Base-by-base conservation (phyloP, 345 rosid genomes). In the Eucalyptus cloeziana region DNA sequence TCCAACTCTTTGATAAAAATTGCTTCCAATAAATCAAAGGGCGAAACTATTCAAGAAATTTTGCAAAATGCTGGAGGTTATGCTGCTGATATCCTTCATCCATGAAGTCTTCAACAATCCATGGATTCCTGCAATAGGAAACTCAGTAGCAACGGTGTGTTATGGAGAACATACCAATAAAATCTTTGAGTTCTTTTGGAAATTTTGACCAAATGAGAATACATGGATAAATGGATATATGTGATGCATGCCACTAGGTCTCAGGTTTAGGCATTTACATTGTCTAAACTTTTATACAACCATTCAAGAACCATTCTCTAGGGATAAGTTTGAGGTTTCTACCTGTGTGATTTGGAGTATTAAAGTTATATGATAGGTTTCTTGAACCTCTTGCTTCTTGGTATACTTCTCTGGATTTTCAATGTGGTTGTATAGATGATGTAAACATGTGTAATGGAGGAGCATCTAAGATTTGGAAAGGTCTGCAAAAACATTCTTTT, bases 91-190 rank as follows among this genome's bases (percentile, higher is more conserved):
- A n/a, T 64, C 76, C 37, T 64, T 37, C 76, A n/a, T n/a, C 31
- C 17, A 14, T 30, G 76, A n/a, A 64, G 76, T 64, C 33, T n/a
- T 64, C 10, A n/a, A 64, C 37, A 12, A 64, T 64, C 71, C 71
- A 13, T 64, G 33, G 71, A n/a, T 64, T 64, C 76, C n/a, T 14
- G 37, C 76, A 64, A 7, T 64, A 37, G 76, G 37, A n/a, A 0
- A 64, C 10, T n/a, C 76, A 64, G 7, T 64, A 14, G 76, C 76
- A n/a, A 64, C 76, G n/a, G 37, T n/a, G 5, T n/a, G 37, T 64
- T 64, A n/a, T n/a, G 1, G 19, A 0, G 0, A 64, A 64, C 33
- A 64, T 30, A 64, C 37, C 37, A n/a, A 64, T 64, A 64, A 64
- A 62, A 62, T 64, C 76, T n/a, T 30, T 3, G 14, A 0, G 21